Evolutionary conservation across 1,284 basidiomycete genomes (phyloP), one percentile per base, ranked within the genome.

Genomic region (Apiotrichum siamense): DNA sequence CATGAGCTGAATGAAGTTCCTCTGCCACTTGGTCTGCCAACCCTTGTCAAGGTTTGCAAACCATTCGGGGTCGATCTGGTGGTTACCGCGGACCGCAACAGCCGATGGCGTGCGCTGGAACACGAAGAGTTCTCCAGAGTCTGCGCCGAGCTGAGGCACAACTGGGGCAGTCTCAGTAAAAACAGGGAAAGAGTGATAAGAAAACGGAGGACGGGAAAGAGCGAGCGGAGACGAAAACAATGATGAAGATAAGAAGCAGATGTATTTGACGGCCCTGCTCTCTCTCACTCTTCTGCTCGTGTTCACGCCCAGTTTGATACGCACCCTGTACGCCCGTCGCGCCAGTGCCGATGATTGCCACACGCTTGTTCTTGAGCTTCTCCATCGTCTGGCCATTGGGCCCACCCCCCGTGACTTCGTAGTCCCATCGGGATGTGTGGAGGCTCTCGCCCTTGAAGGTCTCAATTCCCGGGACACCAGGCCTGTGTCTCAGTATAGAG

Each of bases 101-200:
- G 47, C 47, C 7, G 51, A 47, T 0, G 55, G 51, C 2, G 55
- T 57, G 42, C 55, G 55, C 51, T 57, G 55, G 51, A 57, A 57
- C 13, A 57, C 51, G 31, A 45, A 40, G 21, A 57, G 48, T 21
- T 44, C 38, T 20, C 44, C 47, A 3, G 21, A 25, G 55, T 52
- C 47, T 4, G 38, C 23, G 4, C 44, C 55, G 15, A 44, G 36
- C 24, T 39, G 2, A 44, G 55, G 57, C 23, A 57, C 44, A n/a
- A n/a, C n/a, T n/a, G n/a, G n/a, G n/a, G n/a, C n/a, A n/a, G n/a
- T n/a, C n/a, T n/a, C n/a, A n/a, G n/a, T n/a, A n/a, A n/a, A n/a
- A n/a, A n/a, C n/a, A n/a, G n/a, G n/a, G n/a, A n/a, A n/a, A n/a
- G n/a, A n/a, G n/a, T n/a, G n/a, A n/a, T n/a, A n/a, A n/a, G n/a